A percentile compares a stretch with the other conserved stretches of the same genome.
These are phyloP conservation scores for Avena atlantica DNA, from an alignment of 176 grass and related monocot genomes.

Conservation along the genomic window DNA sequence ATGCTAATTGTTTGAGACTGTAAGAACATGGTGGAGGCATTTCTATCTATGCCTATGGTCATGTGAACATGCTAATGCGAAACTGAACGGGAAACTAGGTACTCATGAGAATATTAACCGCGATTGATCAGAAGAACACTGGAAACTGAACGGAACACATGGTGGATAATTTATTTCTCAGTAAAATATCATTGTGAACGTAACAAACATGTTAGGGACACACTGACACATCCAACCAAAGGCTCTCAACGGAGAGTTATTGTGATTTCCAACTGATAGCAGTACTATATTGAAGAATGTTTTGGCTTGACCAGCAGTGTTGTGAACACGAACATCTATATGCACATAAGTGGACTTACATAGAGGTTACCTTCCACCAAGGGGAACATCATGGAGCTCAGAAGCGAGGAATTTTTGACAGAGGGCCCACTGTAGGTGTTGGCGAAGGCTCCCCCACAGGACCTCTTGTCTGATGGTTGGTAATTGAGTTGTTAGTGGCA, in stretches of 20 bases:
- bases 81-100: neutral
- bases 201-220: neutral
- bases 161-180: neutral
- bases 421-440: slow-evolving; percentile 30
- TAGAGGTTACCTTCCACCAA: slow-evolving; percentile 31
- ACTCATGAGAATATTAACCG: neutral
- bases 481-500: slow-evolving; percentile 46
- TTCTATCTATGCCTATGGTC: neutral
- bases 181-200: neutral
- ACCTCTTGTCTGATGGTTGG: slow-evolving; percentile 58
- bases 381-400: slow-evolving; percentile 41
- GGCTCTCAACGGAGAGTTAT: neutral
- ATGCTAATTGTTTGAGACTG: neutral
- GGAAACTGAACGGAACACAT: no score
- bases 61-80: neutral
- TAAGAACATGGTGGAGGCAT: neutral
- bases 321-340: slow-evolving; percentile 19
- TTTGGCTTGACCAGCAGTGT: neutral
- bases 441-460: slow-evolving; percentile 61
- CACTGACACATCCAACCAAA: neutral
- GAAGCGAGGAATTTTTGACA: slow-evolving; percentile 64
- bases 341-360: slow-evolving; percentile 39
- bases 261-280: neutral
- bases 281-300: neutral
- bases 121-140: no score